Evolutionary conservation across 2,329 filamentous ascomycete genomes (phyloP), one percentile per base, ranked within the genome.

Genomic region (Fusarium continuum): DNA sequence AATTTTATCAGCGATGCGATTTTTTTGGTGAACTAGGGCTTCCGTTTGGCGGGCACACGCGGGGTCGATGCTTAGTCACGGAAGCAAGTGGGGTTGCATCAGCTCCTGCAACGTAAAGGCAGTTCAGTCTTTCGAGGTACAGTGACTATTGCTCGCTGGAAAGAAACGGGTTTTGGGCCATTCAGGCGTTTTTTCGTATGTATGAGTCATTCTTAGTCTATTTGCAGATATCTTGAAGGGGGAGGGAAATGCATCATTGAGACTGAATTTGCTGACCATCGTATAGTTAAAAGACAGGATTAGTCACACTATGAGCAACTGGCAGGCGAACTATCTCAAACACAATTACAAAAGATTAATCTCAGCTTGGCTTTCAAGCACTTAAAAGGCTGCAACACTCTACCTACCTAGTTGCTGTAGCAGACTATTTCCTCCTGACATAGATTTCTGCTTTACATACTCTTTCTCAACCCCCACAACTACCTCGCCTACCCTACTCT

Each of bases 1-100:
- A 76, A 73, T 76, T 78, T 75, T 77, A 71, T 51, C 49, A 65
- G 29, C 61, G 48, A 65, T 50, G 43, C 52, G 36, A 57, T 57
- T 55, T 63, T 62, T 66, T 70, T 75, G 75, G 75, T 74, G 72
- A 72, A 71, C 49, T 65, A 76, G 77, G 75, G 75, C 73, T 77
- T 77, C 74, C 29, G 35, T 74, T 72, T 74, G 75, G 74, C 75
- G 66, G 53, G 53, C 44, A 13, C 32, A 41, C 51, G 55, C 55
- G 55, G 55, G 54, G 55, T 58, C 23, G 23, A 20, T 40, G 40
- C 29, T 61, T 55, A 61, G 57, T 49, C 56, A 55, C 39, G 17
- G 22, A 6, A 25, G 47, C 38, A 32, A 65, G 74, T 72, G 50
- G 36, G 72, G 71, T 70, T n/a, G 69, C 72, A 60, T 56, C 47